Conservation (phyloP, 345 rosid species). For the Hevea brasiliensis region DNA sequence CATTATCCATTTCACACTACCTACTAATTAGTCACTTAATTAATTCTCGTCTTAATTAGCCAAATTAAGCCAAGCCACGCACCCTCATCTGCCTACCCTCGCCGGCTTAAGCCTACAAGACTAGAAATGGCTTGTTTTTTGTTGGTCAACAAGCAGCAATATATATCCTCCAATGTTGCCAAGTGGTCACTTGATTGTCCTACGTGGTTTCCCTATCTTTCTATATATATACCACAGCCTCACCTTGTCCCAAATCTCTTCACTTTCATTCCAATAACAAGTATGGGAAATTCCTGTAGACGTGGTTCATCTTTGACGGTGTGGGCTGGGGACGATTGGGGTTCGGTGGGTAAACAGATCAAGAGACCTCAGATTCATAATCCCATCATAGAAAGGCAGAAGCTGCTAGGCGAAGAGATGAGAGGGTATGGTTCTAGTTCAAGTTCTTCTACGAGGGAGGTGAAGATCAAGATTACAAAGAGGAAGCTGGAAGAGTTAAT, state of each 20-base stretch:
- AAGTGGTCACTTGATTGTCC: too few species aligned
- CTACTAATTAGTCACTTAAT: too few species aligned
- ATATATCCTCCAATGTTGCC: background rate
- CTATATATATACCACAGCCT: constrained; percentile 18
- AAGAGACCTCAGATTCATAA: background rate
- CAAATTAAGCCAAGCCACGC: too few species aligned
- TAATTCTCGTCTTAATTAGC: too few species aligned
- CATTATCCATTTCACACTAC: too few species aligned
- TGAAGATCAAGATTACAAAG: constrained; percentile 73
- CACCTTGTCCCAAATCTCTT: constrained; percentile 20
- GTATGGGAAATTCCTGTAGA: constrained; percentile 51
- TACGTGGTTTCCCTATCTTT: background rate
- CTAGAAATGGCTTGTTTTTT: too few species aligned
- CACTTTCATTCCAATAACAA: background rate
- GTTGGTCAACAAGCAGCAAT: constrained; percentile 19
- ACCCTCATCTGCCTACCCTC: too few species aligned
- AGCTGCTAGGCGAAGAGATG: constrained; percentile 12
- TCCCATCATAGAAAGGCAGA: constrained; percentile 15
- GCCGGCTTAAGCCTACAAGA: too few species aligned
- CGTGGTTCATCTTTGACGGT: constrained; percentile 16
- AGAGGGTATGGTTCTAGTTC: background rate
- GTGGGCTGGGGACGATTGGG: constrained; percentile 51
- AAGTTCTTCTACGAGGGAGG: constrained; percentile 31
- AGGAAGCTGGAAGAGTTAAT: constrained; percentile 59
- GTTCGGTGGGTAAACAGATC: background rate